Evolutionary conservation across 371 early-diverging fungal genomes (phyloP).

Genomic region (Mucor velutinosus): DNA sequence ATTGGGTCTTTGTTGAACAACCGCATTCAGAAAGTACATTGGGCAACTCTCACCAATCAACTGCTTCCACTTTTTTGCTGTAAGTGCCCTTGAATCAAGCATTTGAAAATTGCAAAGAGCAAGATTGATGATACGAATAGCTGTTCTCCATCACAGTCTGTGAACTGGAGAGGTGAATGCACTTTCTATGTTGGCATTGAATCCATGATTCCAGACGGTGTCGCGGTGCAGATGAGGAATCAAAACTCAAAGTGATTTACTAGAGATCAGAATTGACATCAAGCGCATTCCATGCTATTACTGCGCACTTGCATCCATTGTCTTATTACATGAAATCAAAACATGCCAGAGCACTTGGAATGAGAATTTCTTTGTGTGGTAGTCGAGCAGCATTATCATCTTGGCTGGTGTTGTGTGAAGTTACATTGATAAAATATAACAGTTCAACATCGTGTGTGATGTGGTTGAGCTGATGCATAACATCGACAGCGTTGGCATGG

Average conservation of each 20-base stretch:
- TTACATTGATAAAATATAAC: neutral
- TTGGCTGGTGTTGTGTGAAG: neutral
- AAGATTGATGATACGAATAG: neutral
- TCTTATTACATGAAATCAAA: neutral
- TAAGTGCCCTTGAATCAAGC: neutral
- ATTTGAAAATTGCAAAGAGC: neutral
- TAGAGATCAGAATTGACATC: neutral
- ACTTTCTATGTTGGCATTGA: neutral
- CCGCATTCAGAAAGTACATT: neutral
- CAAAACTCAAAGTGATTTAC: too few relatives aligned
- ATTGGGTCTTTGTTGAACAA: slow-evolving; percentile 3
- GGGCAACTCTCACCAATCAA: neutral
- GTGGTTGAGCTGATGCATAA: too few relatives aligned
- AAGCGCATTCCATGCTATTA: neutral
- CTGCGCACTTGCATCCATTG: neutral
- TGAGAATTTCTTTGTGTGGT: neutral
- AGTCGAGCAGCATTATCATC: neutral
- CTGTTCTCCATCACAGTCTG: neutral
- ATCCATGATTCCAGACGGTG: neutral
- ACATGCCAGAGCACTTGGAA: neutral
- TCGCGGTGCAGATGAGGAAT: too few relatives aligned
- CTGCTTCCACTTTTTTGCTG: neutral
- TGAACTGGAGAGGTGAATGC: neutral
- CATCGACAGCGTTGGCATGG: too few relatives aligned
- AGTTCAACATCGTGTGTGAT: too few relatives aligned